Conservation (phyloP, 176 grass and related monocot species). For the Triticum aestivum region IWGSC_CS_RefSeq_v2.1 NC_057809.1:64722169-64722668, state of each 20-base stretch:
- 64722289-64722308: neutral
- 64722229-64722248: neutral
- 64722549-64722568: constrained; percentile 13
- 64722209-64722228: neutral
- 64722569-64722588: constrained; percentile 22
- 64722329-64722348: neutral
- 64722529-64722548: neutral
- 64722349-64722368: neutral
- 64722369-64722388: neutral
- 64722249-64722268: neutral
- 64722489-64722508: neutral
- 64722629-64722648: constrained; percentile 12
- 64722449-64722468: constrained; percentile 9
- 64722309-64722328: constrained; percentile 3
- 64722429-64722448: neutral
- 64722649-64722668: constrained; percentile 26
- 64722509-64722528: constrained; percentile 1
- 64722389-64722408: neutral
- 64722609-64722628: constrained; percentile 17
- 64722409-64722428: neutral
- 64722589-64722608: constrained; percentile 23
- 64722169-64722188: neutral
- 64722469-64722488: neutral
- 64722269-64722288: neutral
- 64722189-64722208: neutral